Conservation (phyloP, 495 filamentous ascomycete genomes). For the Lentithecium fluviatile region DNA sequence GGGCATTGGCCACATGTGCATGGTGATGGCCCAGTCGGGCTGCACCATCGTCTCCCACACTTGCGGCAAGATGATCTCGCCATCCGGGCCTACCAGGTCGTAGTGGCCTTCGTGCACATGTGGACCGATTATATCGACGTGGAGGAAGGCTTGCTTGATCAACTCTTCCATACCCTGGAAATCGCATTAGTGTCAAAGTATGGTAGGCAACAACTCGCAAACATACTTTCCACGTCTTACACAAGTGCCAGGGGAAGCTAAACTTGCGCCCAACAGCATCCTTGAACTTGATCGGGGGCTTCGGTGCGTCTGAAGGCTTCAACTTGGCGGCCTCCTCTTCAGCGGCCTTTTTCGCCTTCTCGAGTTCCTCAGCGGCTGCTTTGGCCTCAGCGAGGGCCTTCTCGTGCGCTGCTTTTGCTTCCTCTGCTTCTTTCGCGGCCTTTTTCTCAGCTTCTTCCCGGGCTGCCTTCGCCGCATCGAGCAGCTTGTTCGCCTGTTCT, state of each 20-base stretch:
- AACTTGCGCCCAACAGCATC: slow-evolving; percentile 85
- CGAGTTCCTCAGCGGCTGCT: slow-evolving; percentile 49
- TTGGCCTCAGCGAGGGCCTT: slow-evolving; percentile 40
- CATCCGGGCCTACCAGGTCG: slow-evolving; percentile 78
- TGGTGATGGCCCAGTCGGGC: slow-evolving; percentile 85
- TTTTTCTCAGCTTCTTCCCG: slow-evolving; percentile 45
- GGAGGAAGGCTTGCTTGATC: slow-evolving; percentile 82
- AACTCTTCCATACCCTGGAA: slow-evolving; percentile 59
- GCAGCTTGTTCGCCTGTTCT: slow-evolving; percentile 39
- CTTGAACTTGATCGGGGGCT: slow-evolving; percentile 73
- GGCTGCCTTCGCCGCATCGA: slow-evolving; percentile 40
- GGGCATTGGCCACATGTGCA: slow-evolving; percentile 96
- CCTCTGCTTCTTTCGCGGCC: slow-evolving; percentile 45
- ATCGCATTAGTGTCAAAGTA: neutral
- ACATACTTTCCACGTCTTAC: slow-evolving; percentile 68
- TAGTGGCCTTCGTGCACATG: slow-evolving; percentile 84
- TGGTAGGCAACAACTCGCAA: neutral
- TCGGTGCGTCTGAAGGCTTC: slow-evolving; percentile 45
- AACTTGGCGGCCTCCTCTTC: slow-evolving; percentile 54
- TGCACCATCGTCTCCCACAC: slow-evolving; percentile 84
- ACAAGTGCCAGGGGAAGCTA: slow-evolving; percentile 78
- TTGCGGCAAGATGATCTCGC: slow-evolving; percentile 82
- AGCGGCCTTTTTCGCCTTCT: slow-evolving; percentile 51
- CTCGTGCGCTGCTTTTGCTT: slow-evolving; percentile 41
- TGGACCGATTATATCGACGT: slow-evolving; percentile 77